Evolutionary conservation across 768 basidiomycete genomes (phyloP).

Genomic region (Rhizopogon vulgaris): DNA sequence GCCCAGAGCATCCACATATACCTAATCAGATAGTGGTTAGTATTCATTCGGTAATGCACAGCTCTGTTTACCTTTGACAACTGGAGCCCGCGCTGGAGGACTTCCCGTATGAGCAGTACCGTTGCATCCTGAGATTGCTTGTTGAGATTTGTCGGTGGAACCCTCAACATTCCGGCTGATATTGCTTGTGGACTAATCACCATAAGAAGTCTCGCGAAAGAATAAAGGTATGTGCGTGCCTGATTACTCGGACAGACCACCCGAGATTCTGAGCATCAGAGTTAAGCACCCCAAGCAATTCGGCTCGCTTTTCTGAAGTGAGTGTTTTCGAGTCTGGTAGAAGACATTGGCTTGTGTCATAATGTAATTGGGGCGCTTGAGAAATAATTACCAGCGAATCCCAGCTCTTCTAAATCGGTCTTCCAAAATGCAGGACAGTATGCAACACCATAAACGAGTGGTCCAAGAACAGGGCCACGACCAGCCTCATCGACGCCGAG

Average conservation of each 20-base stretch:
- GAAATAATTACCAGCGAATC: slow-evolving; percentile 73
- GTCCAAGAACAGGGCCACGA: slow-evolving; percentile 90
- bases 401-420: slow-evolving; percentile 67
- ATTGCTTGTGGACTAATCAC: slow-evolving; percentile 78
- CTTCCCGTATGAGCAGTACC: slow-evolving; percentile 77
- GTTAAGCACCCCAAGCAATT: slow-evolving; percentile 59
- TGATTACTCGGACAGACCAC: slow-evolving; percentile 79
- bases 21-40: slow-evolving; percentile 34
- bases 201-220: background rate
- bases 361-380: background rate
- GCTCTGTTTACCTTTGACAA: slow-evolving; percentile 61
- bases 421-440: slow-evolving; percentile 83
- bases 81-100: slow-evolving; percentile 73
- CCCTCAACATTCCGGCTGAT: slow-evolving; percentile 83
- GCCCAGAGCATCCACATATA: slow-evolving; percentile 94
- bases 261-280: slow-evolving; percentile 67
- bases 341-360: background rate
- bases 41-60: background rate
- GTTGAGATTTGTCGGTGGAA: slow-evolving; percentile 82
- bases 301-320: slow-evolving; percentile 60
- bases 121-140: slow-evolving; percentile 87
- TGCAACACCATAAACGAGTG: slow-evolving; percentile 93
- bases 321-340: slow-evolving; percentile 86
- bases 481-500: slow-evolving; percentile 99
- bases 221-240: slow-evolving; percentile 31